Base-by-base conservation (phyloP, 768 basidiomycete genomes). In the Dacryopinax spathularia region DNA sequence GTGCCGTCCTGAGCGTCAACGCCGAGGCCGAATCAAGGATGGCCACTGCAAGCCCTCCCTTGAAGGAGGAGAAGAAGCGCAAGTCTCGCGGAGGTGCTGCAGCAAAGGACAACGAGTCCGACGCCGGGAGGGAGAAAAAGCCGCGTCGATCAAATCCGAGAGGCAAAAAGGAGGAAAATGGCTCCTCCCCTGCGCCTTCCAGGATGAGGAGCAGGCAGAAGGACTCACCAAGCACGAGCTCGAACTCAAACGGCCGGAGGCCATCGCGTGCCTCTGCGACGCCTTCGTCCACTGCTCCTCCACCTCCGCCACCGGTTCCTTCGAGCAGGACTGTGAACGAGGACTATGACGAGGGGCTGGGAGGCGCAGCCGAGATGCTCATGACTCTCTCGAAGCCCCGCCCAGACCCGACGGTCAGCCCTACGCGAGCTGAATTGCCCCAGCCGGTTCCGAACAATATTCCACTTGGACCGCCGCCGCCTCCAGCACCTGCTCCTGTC, bases 161-260 rank as follows among this genome's bases (percentile, higher is more conserved):
- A 22, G 29, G 48, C 12, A 56, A 20, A 29, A 56, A 56, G 48
- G 48, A 56, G 29, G 48, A 56, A 31, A 56, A 56, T 20, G 48
- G 48, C 10, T 56, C 48, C 9, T 56, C 48, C 18, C 48, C 48
- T 18, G 48, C 48, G 13, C 48, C 48, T 15, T 56, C 48, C 5
- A 56, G 48, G 25, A 56, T 56, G 48, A 22, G 48, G 25, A 56
- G 48, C 48, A 13, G 48, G 48, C 48, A 56, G 48, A 56, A 56
- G 48, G 48, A 56, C 18, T 56, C 48, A 2, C 48, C 48, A 3
- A 56, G 31, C 48, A 22, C 48, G 29, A 56, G 48, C 48, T 56
- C 48, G 20, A 56, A 56, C 48, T 56, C 48, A 29, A 56, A 56
- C 29, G 48, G 48, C 25, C 48, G 48, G 9, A 13, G 48, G 48